Evolutionary conservation across 495 filamentous ascomycete species (phyloP).

Genomic region (Darksidea phi): DNA sequence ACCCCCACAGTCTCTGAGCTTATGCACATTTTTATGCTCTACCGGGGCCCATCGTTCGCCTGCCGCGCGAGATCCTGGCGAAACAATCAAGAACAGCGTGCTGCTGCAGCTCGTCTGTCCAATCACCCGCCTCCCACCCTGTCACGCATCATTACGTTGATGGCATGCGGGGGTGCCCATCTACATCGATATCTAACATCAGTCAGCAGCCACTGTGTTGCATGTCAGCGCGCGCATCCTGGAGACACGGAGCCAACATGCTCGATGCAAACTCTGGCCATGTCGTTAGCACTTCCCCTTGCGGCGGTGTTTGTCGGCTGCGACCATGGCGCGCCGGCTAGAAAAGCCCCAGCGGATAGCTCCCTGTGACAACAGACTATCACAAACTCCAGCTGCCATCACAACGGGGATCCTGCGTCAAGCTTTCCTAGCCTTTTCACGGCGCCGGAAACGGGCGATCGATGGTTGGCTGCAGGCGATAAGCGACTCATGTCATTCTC

Average conservation of each 20-base stretch:
- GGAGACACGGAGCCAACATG: no score
- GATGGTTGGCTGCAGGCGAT: conserved; percentile 19
- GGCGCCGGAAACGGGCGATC: conserved; percentile 3
- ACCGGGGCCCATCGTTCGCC: not conserved
- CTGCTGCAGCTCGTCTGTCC: conserved; percentile 22
- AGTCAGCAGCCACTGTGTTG: not conserved
- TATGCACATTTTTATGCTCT: conserved; percentile 30
- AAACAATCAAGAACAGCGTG: conserved; percentile 13
- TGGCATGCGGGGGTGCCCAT: conserved; percentile 21
- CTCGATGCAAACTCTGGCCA: no score
- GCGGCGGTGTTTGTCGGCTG: conserved; percentile 12
- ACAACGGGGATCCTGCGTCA: not conserved
- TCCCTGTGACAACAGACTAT: conserved; percentile 17
- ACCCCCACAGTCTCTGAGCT: conserved; percentile 14
- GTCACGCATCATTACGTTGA: conserved; percentile 19
- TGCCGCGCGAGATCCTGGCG: conserved; percentile 9
- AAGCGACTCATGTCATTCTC: conserved; percentile 24
- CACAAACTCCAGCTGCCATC: conserved; percentile 12
- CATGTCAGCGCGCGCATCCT: not conserved
- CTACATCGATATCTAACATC: not conserved
- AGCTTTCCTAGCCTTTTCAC: no score
- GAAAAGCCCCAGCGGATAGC: not conserved
- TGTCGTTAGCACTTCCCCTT: not conserved
- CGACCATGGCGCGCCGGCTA: not conserved
- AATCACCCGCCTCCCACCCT: conserved; percentile 26